Conservation (phyloP, 2,329 filamentous ascomycete species). For the Pseudocercospora crystallina region DNA sequence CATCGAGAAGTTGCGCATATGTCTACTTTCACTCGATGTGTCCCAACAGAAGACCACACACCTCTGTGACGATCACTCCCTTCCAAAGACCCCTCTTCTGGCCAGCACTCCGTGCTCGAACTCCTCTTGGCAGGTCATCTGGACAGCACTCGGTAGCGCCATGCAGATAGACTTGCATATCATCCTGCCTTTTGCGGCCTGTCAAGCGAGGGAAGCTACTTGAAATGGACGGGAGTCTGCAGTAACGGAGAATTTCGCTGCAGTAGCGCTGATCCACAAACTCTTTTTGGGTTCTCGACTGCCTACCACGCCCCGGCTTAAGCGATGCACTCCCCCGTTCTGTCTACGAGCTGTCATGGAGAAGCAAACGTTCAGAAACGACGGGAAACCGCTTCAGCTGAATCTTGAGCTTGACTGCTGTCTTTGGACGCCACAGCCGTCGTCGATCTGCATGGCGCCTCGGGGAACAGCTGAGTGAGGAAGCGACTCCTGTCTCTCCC, state of each 20-base stretch:
- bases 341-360: neutral
- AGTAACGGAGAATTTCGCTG: neutral
- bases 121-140: too few species aligned
- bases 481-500: too few species aligned
- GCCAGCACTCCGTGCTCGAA: too few species aligned
- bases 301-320: slow-evolving; percentile 3
- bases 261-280: slow-evolving; percentile 10
- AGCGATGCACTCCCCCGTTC: slow-evolving; percentile 2
- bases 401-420: neutral
- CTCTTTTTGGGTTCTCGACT: slow-evolving; percentile 12
- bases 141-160: too few species aligned
- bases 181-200: too few species aligned
- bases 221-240: neutral
- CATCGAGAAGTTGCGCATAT: too few species aligned
- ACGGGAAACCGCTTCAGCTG: slow-evolving; percentile 1
- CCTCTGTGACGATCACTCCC: too few species aligned
- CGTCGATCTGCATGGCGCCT: neutral
- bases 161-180: too few species aligned
- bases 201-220: too few species aligned
- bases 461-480: neutral
- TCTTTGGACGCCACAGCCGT: neutral
- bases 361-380: slow-evolving; percentile 1
- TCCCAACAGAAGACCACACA: too few species aligned
- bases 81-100: too few species aligned
- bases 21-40: too few species aligned